Evolutionary conservation across 805 yeast genomes (phyloP).

Genomic region (Myxozyma kluyveri): DNA sequence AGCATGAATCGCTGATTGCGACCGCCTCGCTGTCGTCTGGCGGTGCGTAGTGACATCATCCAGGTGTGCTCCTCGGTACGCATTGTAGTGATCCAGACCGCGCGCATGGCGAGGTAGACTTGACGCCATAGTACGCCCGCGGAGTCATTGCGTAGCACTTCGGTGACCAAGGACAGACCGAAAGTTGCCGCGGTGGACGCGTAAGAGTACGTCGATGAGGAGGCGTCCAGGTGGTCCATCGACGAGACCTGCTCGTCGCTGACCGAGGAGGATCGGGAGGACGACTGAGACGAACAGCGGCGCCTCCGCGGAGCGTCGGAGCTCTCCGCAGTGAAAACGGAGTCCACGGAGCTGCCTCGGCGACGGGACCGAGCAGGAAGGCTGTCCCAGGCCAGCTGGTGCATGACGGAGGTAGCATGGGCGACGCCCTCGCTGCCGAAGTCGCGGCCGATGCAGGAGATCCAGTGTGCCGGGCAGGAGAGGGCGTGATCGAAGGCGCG

Average conservation of each 20-base stretch:
- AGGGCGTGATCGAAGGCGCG: not conserved
- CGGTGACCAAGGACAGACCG: not conserved
- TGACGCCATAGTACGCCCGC: not conserved
- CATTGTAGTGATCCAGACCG: not conserved
- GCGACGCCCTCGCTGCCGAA: slow-evolving; percentile 10
- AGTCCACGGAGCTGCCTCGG: too few species aligned
- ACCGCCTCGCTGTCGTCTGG: not conserved
- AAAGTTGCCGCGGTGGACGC: too few species aligned
- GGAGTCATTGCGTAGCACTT: not conserved
- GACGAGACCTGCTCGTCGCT: too few species aligned
- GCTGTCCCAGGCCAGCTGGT: too few species aligned
- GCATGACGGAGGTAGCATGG: too few species aligned
- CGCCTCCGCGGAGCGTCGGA: too few species aligned
- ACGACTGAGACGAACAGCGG: too few species aligned
- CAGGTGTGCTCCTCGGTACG: not conserved
- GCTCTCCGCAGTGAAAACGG: too few species aligned
- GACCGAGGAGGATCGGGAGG: too few species aligned
- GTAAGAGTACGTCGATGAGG: too few species aligned
- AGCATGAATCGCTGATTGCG: not conserved
- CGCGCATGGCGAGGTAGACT: not conserved
- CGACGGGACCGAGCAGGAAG: too few species aligned
- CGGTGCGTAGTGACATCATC: not conserved
- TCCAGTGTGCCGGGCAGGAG: not conserved
- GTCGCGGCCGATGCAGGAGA: not conserved
- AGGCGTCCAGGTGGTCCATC: too few species aligned